Percentiles rank a stretch among this genome's conserved stretches.
These are phyloP conservation scores for Barbatosphaeria neglecta DNA, from an alignment of 495 filamentous ascomycete species.

Conservation along the genomic window DNA sequence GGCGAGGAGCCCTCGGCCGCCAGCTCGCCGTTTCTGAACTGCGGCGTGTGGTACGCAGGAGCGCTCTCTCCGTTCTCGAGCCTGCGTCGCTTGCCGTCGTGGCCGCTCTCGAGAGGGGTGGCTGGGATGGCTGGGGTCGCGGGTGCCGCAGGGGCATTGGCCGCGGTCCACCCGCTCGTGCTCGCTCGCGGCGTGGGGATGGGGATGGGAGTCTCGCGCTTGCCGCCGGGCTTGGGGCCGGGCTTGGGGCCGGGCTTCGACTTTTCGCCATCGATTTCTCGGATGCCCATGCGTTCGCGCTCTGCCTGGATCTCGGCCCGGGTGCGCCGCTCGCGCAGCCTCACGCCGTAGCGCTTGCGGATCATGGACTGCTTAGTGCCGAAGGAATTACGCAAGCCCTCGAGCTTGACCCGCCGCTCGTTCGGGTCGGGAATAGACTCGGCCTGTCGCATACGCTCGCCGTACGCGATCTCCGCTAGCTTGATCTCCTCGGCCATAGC, in stretches of 20 bases:
- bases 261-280: neutral
- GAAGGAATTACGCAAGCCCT: constrained; percentile 32
- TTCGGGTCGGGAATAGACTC: constrained; percentile 21
- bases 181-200: constrained; percentile 13
- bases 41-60: constrained; percentile 2
- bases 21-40: constrained; percentile 1
- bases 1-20: constrained; percentile 8
- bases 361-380: constrained; percentile 38
- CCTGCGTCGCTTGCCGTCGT: constrained; percentile 19
- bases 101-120: constrained; percentile 8
- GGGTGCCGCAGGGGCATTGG: constrained; percentile 16
- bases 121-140: no score
- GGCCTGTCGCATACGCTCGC: constrained; percentile 25
- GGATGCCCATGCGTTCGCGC: constrained; percentile 23
- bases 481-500: constrained; percentile 24
- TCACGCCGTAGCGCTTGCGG: constrained; percentile 35
- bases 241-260: neutral
- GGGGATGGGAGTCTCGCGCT: constrained; percentile 4
- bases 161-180: constrained; percentile 14
- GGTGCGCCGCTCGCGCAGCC: constrained; percentile 31
- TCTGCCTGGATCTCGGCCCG: constrained; percentile 31
- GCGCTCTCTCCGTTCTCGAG: constrained; percentile 4
- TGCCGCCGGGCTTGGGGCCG: neutral
- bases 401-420: constrained; percentile 17
- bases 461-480: constrained; percentile 24